Evolutionary conservation across 2,329 filamentous ascomycete species (phyloP).

Genomic region (Exophiala calicioides): DNA sequence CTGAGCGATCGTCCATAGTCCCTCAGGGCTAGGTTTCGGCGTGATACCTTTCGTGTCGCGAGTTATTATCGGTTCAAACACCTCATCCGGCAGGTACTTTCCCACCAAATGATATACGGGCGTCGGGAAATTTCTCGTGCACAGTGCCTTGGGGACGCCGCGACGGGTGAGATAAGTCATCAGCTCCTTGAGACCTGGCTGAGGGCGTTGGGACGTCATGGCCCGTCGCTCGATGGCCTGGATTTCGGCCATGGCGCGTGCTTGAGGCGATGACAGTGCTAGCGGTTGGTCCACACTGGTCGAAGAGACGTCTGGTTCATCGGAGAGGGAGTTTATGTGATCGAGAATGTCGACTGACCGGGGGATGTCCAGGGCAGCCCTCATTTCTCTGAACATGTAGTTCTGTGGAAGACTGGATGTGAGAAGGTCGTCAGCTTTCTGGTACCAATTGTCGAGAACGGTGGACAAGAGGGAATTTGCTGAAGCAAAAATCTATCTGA

Average conservation of each 20-base stretch:
- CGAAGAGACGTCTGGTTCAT: constrained; percentile 50
- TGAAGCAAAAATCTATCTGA: too few species aligned
- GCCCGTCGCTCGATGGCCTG: constrained; percentile 76
- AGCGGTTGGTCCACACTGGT: constrained; percentile 38
- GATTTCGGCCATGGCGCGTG: constrained; percentile 68
- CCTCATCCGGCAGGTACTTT: constrained; percentile 24
- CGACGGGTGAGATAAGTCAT: constrained; percentile 75
- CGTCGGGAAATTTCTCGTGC: constrained; percentile 86
- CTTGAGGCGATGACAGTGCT: constrained; percentile 27
- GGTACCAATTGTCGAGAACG: too few species aligned
- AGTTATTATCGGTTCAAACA: constrained; percentile 30
- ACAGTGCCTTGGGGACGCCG: constrained; percentile 74
- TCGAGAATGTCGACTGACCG: constrained; percentile 80
- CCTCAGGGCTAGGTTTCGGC: constrained; percentile 31
- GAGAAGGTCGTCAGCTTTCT: background rate
- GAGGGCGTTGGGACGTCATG: constrained; percentile 77
- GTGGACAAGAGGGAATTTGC: too few species aligned
- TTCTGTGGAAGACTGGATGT: constrained; percentile 75
- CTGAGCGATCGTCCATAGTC: constrained; percentile 29
- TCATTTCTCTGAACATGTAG: constrained; percentile 95
- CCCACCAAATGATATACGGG: constrained; percentile 44
- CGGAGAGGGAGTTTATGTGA: constrained; percentile 76
- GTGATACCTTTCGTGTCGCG: constrained; percentile 28
- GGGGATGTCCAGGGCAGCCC: constrained; percentile 68
- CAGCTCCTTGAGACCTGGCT: constrained; percentile 73